These are phyloP conservation scores for Ceratopteris richardii DNA, from an alignment of 75 land plant species.

Conservation along the genomic window DNA sequence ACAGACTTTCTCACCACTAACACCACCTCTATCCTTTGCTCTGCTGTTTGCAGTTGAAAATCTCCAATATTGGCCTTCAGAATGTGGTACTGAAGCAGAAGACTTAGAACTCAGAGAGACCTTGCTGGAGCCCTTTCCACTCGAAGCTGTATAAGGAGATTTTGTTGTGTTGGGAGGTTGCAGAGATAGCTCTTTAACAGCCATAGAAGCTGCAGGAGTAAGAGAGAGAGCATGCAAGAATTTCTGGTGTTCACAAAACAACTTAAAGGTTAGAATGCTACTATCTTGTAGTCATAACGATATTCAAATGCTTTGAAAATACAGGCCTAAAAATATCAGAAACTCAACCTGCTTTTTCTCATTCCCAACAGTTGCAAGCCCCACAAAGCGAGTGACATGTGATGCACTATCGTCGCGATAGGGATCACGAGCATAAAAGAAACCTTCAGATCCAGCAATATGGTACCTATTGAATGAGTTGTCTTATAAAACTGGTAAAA, in stretches of 20 bases:
- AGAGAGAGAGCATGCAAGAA: conserved; percentile 98
- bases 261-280: background rate
- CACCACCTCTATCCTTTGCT: conserved; percentile 39
- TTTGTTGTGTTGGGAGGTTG: conserved; percentile 67
- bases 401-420: conserved; percentile 49
- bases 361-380: conserved; percentile 91
- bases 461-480: conserved; percentile 76
- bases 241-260: conserved; percentile 51
- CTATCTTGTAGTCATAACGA: background rate
- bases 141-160: conserved; percentile 49
- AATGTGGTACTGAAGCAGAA: conserved; percentile 8
- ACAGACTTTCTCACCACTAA: conserved; percentile 55
- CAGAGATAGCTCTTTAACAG: conserved; percentile 40
- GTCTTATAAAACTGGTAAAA: background rate
- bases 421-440: conserved; percentile 85
- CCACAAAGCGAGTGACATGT: conserved; percentile 87
- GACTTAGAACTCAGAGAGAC: conserved; percentile 3
- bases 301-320: background rate
- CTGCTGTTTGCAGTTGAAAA: conserved; percentile 66
- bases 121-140: conserved; percentile 21
- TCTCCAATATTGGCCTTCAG: conserved; percentile 92
- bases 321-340: background rate
- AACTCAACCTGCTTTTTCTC: conserved; percentile 74
- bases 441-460: conserved; percentile 83
- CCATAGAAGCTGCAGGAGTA: conserved; percentile 75